phyloP scores from a whole-genome alignment of 1,139 yeast genomes.

The Suhomyces bokatorum region DNA sequence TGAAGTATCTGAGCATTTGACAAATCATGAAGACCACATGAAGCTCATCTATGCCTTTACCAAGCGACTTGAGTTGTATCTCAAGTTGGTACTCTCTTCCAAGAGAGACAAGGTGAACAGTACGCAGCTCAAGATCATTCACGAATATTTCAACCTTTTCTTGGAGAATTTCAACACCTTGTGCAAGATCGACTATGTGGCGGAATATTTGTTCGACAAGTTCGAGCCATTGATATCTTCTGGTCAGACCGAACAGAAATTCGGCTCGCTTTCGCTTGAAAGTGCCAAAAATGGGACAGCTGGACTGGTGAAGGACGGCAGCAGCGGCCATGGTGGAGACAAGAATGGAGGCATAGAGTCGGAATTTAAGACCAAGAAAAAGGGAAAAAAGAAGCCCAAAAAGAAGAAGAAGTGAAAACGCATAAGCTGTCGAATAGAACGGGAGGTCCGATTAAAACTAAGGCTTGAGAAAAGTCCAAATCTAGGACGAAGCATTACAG shows the following conservation, averaged over 20 bases:
- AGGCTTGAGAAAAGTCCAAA: no score
- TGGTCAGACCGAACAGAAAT: slow-evolving; percentile 15
- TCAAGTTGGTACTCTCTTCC: slow-evolving; percentile 10
- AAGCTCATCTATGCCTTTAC: slow-evolving; percentile 10
- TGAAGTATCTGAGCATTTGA: slow-evolving; percentile 21
- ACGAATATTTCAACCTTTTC: slow-evolving; percentile 27
- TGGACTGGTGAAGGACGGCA: not conserved
- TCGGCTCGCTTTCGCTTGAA: not conserved
- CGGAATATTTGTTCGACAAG: slow-evolving; percentile 29
- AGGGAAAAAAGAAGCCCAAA: slow-evolving; percentile 18
- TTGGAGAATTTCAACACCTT: slow-evolving; percentile 30
- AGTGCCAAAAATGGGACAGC: slow-evolving; percentile 6
- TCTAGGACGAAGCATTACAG: no score
- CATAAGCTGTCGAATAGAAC: no score
- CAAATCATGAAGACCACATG: slow-evolving; percentile 14
- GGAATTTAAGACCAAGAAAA: slow-evolving; percentile 29
- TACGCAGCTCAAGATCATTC: slow-evolving; percentile 2
- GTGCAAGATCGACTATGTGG: slow-evolving; percentile 34
- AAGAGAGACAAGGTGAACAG: not conserved
- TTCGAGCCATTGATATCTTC: slow-evolving; percentile 27
- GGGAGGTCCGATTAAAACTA: no score
- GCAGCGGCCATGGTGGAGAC: not conserved
- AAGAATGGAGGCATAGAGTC: slow-evolving; percentile 18
- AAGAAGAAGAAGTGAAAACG: not conserved
- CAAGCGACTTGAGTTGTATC: slow-evolving; percentile 17